These are phyloP conservation scores for Stenocarpella maydis DNA, from an alignment of 2,329 filamentous ascomycete species.

Conservation along the genomic window DNA sequence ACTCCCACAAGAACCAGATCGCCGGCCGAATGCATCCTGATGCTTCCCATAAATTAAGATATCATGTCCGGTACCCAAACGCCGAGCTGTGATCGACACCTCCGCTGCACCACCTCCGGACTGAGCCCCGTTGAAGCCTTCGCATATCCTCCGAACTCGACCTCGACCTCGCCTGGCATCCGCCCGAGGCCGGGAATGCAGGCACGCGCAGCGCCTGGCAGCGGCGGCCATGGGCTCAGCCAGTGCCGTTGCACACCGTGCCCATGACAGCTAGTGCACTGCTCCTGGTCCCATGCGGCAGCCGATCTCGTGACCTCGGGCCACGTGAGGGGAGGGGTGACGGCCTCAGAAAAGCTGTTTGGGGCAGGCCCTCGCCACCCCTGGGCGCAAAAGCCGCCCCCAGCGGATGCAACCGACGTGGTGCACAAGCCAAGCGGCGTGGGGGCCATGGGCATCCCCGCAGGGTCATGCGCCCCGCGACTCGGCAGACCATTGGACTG, in stretches of 20 bases:
- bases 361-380: neutral
- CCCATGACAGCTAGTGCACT: neutral
- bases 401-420: neutral
- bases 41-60: slow-evolving; percentile 11
- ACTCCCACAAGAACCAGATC: slow-evolving; percentile 7
- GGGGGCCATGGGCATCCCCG: neutral
- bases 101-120: neutral
- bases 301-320: neutral
- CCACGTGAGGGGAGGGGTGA: neutral
- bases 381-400: neutral
- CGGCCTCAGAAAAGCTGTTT: neutral
- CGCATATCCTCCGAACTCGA: neutral
- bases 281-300: neutral
- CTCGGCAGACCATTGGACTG: neutral
- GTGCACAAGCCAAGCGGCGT: neutral
- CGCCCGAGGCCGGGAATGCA: neutral
- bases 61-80: slow-evolving; percentile 26
- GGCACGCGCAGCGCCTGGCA: neutral
- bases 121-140: neutral
- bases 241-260: neutral
- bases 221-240: neutral
- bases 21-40: slow-evolving; percentile 22
- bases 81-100: slow-evolving; percentile 19
- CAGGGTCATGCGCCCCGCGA: neutral
- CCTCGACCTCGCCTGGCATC: neutral